These are phyloP conservation scores for Paecilomyces fulvus DNA, from an alignment of 2,329 filamentous ascomycete species.

Conservation along the genomic window DNA sequence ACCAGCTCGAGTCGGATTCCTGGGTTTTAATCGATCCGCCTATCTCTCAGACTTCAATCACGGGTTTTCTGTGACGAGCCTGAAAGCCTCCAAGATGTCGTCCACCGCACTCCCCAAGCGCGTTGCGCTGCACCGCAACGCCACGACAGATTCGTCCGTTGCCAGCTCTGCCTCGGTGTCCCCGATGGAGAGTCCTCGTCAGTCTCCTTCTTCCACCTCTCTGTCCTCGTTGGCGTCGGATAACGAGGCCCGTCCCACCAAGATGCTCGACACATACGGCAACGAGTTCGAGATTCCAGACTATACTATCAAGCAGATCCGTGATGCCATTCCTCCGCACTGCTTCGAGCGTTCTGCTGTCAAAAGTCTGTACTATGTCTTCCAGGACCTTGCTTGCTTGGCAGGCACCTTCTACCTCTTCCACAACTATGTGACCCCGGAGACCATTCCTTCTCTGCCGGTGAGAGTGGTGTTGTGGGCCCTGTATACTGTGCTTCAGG, in stretches of 20 bases:
- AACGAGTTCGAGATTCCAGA: slow-evolving; percentile 90
- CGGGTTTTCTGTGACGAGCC: slow-evolving; percentile 2
- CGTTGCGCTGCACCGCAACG: slow-evolving; percentile 44
- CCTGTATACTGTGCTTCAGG: slow-evolving; percentile 73
- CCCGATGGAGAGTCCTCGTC: slow-evolving; percentile 51
- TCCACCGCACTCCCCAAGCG: slow-evolving; percentile 42
- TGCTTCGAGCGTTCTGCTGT: slow-evolving; percentile 83
- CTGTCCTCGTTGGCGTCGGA: slow-evolving; percentile 79
- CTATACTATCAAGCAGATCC: slow-evolving; percentile 96
- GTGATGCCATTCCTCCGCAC: slow-evolving; percentile 93
- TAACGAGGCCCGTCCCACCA: slow-evolving; percentile 43
- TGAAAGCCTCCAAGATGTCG: slow-evolving; percentile 31
- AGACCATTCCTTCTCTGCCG: slow-evolving; percentile 63
- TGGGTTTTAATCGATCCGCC: too few relatives aligned
- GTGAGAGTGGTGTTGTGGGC: slow-evolving; percentile 58
- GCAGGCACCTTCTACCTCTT: slow-evolving; percentile 75
- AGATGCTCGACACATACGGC: slow-evolving; percentile 83
- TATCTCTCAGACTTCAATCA: too few relatives aligned
- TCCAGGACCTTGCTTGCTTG: slow-evolving; percentile 66
- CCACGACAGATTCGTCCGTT: slow-evolving; percentile 47
- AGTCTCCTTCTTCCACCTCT: slow-evolving; percentile 75
- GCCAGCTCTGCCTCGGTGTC: slow-evolving; percentile 47
- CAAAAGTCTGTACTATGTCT: slow-evolving; percentile 71
- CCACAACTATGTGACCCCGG: slow-evolving; percentile 82
- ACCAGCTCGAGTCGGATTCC: not conserved